These are phyloP conservation scores for Macrocybe gigantea DNA, from an alignment of 768 basidiomycete species.

Conservation along the genomic window DNA sequence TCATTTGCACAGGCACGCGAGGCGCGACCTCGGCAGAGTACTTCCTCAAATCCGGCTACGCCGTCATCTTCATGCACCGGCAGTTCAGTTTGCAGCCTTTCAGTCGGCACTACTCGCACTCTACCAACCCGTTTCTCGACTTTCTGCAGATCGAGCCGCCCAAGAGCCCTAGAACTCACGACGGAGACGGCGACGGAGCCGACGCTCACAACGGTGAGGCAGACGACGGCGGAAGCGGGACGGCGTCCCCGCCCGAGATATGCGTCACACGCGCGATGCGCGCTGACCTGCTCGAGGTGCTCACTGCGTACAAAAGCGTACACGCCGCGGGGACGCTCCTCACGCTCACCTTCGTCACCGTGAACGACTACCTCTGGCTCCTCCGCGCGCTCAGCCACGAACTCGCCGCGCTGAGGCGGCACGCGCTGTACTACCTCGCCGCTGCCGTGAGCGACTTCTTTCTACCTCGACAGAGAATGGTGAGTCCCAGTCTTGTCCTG, in stretches of 20 bases:
- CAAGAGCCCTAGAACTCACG: not conserved
- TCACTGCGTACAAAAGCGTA: constrained; percentile 76
- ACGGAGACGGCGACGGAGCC: not conserved
- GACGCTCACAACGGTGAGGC: no score
- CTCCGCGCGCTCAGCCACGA: constrained; percentile 79
- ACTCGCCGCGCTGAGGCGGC: constrained; percentile 61
- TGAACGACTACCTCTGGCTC: constrained; percentile 95
- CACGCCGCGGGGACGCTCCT: constrained; percentile 70
- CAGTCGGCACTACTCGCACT: constrained; percentile 96
- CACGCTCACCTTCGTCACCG: constrained; percentile 86
- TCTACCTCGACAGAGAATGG: constrained; percentile 87
- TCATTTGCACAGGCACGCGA: constrained; percentile 65
- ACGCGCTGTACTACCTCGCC: constrained; percentile 92
- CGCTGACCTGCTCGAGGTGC: constrained; percentile 59
- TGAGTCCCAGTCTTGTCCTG: constrained; percentile 28
- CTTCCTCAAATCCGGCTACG: constrained; percentile 90
- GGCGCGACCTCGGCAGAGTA: constrained; percentile 98
- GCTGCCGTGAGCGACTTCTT: constrained; percentile 99
- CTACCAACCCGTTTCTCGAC: constrained; percentile 96
- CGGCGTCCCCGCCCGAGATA: constrained; percentile 40
- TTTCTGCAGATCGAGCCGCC: constrained; percentile 67
- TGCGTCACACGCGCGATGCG: constrained; percentile 65
- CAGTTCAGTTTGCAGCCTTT: constrained; percentile 98
- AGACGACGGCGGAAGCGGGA: constrained; percentile 3
- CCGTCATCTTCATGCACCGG: constrained; percentile 97